These are phyloP conservation scores for Epichloe aotearoae DNA, from an alignment of 2,329 filamentous ascomycete genomes.

Conservation along the genomic window DNA sequence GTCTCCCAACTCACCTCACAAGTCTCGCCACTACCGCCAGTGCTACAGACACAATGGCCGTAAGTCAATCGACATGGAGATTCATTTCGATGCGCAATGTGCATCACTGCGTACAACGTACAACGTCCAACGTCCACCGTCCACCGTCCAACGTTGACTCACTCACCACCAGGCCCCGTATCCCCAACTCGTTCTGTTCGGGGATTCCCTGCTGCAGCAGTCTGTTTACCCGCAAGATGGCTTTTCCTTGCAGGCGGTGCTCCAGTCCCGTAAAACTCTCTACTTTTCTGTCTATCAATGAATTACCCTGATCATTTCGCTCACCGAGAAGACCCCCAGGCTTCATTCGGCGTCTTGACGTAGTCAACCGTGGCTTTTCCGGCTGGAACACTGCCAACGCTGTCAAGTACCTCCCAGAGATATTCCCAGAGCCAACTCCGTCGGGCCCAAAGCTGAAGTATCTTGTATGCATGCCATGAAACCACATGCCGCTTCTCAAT, in stretches of 20 bases:
- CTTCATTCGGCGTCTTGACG: slow-evolving; percentile 65
- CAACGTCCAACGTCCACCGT: not conserved
- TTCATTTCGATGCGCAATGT: not conserved
- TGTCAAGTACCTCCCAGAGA: slow-evolving; percentile 51
- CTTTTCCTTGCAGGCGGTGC: slow-evolving; percentile 60
- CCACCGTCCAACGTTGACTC: not conserved
- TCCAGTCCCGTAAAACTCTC: slow-evolving; percentile 49
- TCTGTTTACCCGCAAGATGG: slow-evolving; percentile 48
- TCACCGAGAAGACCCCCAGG: slow-evolving; percentile 29
- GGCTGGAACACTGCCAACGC: slow-evolving; percentile 76
- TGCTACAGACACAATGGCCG: slow-evolving; percentile 10
- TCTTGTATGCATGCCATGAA: slow-evolving; percentile 36
- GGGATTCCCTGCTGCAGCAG: slow-evolving; percentile 75
- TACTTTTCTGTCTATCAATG: not conserved
- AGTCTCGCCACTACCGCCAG: too few relatives aligned
- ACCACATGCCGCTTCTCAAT: not conserved
- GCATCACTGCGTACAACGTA: not conserved
- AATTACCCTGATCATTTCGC: not conserved
- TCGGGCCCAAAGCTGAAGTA: slow-evolving; percentile 49
- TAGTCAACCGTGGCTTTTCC: slow-evolving; percentile 77
- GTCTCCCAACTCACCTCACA: too few relatives aligned
- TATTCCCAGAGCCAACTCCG: slow-evolving; percentile 54
- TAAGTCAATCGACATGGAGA: slow-evolving; percentile 4
- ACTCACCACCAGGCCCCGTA: slow-evolving; percentile 26
- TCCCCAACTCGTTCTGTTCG: slow-evolving; percentile 71